Conservation (phyloP, 345 rosid species). For the Eucalyptus grandis region DNA sequence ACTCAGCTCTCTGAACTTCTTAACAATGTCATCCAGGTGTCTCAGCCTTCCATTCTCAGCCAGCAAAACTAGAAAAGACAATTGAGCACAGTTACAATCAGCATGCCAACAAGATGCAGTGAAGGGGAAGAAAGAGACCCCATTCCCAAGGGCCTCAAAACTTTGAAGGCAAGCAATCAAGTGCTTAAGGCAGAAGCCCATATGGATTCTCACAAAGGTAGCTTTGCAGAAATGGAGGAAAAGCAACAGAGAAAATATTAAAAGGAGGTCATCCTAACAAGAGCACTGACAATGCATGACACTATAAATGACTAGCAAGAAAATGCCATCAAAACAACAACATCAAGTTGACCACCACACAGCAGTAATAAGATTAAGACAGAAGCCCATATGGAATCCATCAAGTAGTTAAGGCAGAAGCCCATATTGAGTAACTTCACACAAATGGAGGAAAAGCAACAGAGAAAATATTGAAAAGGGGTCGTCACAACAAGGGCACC, state of each 20-base stretch:
- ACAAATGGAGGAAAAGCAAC: neutral
- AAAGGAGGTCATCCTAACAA: neutral
- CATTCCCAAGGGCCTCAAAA: neutral
- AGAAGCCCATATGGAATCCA: neutral
- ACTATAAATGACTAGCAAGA: neutral
- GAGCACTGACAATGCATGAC: neutral
- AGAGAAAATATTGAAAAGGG: neutral
- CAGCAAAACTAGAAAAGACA: conserved; percentile 31
- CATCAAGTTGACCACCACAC: neutral
- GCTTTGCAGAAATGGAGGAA: neutral
- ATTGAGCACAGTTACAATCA: neutral
- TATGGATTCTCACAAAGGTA: neutral
- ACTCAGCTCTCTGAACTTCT: conserved; percentile 60
- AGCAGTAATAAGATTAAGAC: neutral
- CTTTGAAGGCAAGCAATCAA: neutral
- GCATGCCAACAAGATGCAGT: neutral
- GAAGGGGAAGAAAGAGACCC: neutral
- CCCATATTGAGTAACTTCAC: neutral
- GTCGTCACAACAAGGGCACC: neutral
- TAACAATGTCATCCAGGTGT: conserved; percentile 43
- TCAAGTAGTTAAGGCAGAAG: neutral
- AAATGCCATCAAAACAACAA: neutral
- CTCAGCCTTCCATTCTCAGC: conserved; percentile 84
- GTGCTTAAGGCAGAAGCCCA: neutral
- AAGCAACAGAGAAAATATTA: neutral